Evolutionary conservation across 2,329 filamentous ascomycete genomes (phyloP), one percentile per base, ranked within the genome.

Genomic region (Lasiodiplodia theobromae): DNA sequence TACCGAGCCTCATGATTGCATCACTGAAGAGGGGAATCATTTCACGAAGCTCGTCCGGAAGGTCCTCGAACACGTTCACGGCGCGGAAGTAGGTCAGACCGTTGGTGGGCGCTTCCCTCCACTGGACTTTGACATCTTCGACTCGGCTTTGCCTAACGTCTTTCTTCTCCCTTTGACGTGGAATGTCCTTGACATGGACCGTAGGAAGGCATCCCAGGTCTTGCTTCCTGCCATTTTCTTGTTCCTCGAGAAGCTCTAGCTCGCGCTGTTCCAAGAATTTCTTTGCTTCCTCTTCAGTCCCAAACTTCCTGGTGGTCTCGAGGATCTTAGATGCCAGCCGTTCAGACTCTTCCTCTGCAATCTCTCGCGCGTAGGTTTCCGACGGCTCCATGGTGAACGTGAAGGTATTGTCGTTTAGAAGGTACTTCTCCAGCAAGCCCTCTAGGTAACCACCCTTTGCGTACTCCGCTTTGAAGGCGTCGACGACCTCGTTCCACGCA

Each of bases 311-410:
- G 12, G 90, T 87, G 0, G 91, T 88, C 68, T 92, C 87, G 10
- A 86, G 82, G 62, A 98, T 92, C 79, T 95, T 96, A 8, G 82
- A 80, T 4, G 89, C 86, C n/a, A 97, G 84, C 40, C 96, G 87
- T 65, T 87, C 81, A 54, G 89, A 87, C 78, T 99, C 96, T 77
- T 96, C 94, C 28, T 88, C 85, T 2, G 87, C 91, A 34, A 97
- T 80, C 11, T 93, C 90, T 63, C 91, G 86, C 60, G 88, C 89
- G 74, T 92, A 98, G 0, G 86, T 89, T 38, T 89, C 83, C 0
- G 92, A 94, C 3, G 96, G 96, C 4, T 90, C 88, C 96, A 99
- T 99, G 0, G 94, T 98, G 75, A 99, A 98, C 0, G 91, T 93
- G 72, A 99, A 83, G 7, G 91, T 94, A 49, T 93, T 91, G 74